Evolutionary conservation across 2,329 filamentous ascomycete genomes (phyloP), one percentile per base, ranked within the genome.

Genomic region (Ophiosphaerella narmari): DNA sequence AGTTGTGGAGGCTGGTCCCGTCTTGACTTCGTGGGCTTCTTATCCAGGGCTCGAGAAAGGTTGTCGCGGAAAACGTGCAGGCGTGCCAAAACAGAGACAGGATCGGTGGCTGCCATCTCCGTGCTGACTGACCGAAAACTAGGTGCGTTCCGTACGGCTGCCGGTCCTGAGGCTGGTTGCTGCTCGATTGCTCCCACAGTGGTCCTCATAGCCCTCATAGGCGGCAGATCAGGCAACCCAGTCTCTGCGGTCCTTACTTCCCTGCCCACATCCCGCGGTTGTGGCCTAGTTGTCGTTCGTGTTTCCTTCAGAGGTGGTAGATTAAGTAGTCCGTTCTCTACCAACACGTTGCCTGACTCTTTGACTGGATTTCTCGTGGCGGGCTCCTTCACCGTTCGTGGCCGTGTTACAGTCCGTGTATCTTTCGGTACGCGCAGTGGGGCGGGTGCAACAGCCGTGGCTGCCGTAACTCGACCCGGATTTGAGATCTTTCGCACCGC

Each of bases 1-100:
- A 67, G 81, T 76, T 47, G 80, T 71, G 54, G 79, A 73, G 50
- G 80, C 76, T 73, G 83, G 79, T 63, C 85, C 38, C 63, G 62
- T 52, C 63, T 62, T n/a, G 66, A 65, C 39, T 62, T 68, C 11
- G 59, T 66, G 3, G 64, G 64, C 52, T 66, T 72, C 51, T 72
- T 74, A 24, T 73, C 63, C 7, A 81, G 65, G 5, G 77, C 77
- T 36, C 73, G 67, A 5, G 71, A 67, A 16, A 81, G 72, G 46
- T 79, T 80, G 52, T 78, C 71, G 24, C 75, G 71, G 62, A 81
- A 75, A 5, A 66, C 71, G 36, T 72, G 68, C 14, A 80, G 66
- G n/a, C 74, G 74, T 16, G 69, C 66, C 26, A 80, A 60, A 2
- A 80, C 77, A n/a, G 74, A 67, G 6, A 69, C 61, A 4, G 78